Percentiles rank a stretch among this genome's conserved stretches.
Conservation (phyloP, 108 stramenopile species). For the Pseudonitzschia multistriata region DNA sequence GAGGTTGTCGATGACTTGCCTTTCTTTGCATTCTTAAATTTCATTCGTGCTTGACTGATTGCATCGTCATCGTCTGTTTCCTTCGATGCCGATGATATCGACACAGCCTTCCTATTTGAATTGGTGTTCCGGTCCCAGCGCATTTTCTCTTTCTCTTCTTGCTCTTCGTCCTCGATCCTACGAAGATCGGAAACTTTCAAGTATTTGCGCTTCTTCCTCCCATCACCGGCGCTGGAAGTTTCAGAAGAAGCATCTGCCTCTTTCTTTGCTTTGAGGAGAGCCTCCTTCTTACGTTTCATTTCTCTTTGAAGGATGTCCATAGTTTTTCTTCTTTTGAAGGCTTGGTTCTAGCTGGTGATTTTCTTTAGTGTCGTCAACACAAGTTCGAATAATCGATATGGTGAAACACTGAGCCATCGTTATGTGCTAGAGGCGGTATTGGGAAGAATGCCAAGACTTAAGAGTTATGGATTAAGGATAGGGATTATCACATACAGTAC, state of each 20-base stretch:
- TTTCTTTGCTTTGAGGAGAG: constrained; percentile 36
- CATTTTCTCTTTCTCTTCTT: constrained; percentile 38
- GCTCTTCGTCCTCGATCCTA: constrained; percentile 50
- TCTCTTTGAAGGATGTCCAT: constrained; percentile 66
- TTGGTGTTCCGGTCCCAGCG: constrained; percentile 1
- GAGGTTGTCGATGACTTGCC: not conserved
- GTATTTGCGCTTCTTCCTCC: constrained; percentile 38
- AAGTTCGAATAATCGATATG: too few species aligned
- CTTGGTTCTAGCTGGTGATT: too few species aligned
- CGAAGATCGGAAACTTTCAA: constrained; percentile 55
- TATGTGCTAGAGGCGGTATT: too few species aligned
- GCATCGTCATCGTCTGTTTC: not conserved
- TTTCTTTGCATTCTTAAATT: not conserved
- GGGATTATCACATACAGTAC: too few species aligned
- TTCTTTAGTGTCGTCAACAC: too few species aligned
- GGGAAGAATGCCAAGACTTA: too few species aligned
- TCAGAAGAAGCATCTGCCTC: not conserved
- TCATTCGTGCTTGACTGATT: not conserved
- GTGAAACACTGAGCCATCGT: too few species aligned
- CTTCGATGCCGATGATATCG: not conserved
- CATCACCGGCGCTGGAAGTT: not conserved
- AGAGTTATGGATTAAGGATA: too few species aligned
- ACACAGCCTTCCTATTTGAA: not conserved
- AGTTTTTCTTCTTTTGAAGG: too few species aligned
- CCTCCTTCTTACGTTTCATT: constrained; percentile 58